Percentiles rank a stretch among this genome's conserved stretches.
phyloP scores from a whole-genome alignment of 129 eudicot genomes.

The Artemisia tridentata region DNA sequence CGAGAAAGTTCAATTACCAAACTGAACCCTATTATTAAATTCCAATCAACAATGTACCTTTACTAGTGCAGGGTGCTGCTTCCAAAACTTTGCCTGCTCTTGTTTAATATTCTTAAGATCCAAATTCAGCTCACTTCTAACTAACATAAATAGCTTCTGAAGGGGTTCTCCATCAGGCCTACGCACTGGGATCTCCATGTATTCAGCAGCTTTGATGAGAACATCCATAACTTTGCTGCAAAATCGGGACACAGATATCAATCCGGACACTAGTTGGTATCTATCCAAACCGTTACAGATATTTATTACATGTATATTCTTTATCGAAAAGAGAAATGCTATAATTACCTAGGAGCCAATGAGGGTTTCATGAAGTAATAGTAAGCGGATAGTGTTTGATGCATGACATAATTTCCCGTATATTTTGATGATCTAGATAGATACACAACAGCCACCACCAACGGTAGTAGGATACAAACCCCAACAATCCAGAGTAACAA shows the following conservation, averaged over 20 bases:
- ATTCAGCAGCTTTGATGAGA: slow-evolving; percentile 86
- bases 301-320: not conserved
- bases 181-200: slow-evolving; percentile 84
- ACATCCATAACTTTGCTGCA: slow-evolving; percentile 95
- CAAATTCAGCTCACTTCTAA: slow-evolving; percentile 83
- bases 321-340: not conserved
- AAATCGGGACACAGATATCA: slow-evolving; percentile 11
- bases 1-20: too few species aligned
- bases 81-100: slow-evolving; percentile 97
- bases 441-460: slow-evolving; percentile 75
- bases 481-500: slow-evolving; percentile 80
- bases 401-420: slow-evolving; percentile 83
- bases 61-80: slow-evolving; percentile 84
- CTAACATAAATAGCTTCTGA: slow-evolving; percentile 72
- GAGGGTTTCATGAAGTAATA: slow-evolving; percentile 89
- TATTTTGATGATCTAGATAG: slow-evolving; percentile 79
- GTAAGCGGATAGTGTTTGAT: slow-evolving; percentile 76
- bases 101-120: slow-evolving; percentile 83
- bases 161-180: slow-evolving; percentile 89
- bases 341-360: slow-evolving; percentile 75
- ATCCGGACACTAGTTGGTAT: not conserved
- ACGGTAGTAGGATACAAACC: slow-evolving; percentile 75
- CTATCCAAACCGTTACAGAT: not conserved
- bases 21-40: too few species aligned
- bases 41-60: slow-evolving; percentile 50